phyloP scores from a whole-genome alignment of 768 basidiomycete species.

The Kwoniella sp. region DNA sequence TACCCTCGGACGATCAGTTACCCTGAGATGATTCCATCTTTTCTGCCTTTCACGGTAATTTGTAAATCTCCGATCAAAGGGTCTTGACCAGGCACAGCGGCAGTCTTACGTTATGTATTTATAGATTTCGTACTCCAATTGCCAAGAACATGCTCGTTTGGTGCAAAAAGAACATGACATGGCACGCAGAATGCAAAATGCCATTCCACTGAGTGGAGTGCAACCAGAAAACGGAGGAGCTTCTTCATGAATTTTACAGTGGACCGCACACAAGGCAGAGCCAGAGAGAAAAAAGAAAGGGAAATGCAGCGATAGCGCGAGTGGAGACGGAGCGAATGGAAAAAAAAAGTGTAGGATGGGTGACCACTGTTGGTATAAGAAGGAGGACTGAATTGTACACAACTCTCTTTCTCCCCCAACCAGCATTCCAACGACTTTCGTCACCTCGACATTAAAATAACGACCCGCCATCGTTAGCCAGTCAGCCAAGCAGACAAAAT shows the following conservation, averaged over 20 bases:
- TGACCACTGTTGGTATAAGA: too few species aligned
- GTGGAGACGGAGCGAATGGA: too few species aligned
- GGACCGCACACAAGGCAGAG: background rate
- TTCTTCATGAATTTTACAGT: too few species aligned
- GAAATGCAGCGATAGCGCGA: too few species aligned
- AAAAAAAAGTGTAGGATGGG: too few species aligned
- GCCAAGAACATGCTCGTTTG: background rate
- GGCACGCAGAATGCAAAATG: too few species aligned
- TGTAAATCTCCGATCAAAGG: background rate
- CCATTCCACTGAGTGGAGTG: too few species aligned
- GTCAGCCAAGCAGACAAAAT: slow-evolving; percentile 15
- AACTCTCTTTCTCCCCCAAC: background rate
- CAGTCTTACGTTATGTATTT: background rate
- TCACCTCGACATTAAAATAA: background rate
- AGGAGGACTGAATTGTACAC: background rate
- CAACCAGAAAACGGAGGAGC: too few species aligned
- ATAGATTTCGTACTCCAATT: background rate
- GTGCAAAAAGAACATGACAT: background rate
- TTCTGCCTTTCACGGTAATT: background rate
- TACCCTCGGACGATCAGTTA: background rate
- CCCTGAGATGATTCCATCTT: background rate
- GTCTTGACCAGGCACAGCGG: background rate
- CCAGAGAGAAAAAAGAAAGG: background rate
- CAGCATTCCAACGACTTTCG: background rate
- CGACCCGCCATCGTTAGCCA: background rate